A percentile compares a stretch with the other conserved stretches of the same genome.
These are phyloP conservation scores for Saturnispora gosingensis DNA, from an alignment of 805 yeast genomes.

Conservation along the genomic window DNA sequence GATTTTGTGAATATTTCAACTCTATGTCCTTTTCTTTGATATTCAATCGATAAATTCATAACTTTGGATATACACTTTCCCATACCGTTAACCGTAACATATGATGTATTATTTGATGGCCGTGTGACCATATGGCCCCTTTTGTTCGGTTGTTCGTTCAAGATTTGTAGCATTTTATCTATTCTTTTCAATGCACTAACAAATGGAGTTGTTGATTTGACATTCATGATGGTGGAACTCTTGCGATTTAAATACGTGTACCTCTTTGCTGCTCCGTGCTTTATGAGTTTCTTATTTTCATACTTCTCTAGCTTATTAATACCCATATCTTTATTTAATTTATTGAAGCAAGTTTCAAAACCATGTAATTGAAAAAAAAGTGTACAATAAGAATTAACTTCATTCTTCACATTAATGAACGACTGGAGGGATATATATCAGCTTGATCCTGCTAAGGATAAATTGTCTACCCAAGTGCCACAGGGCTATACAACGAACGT, in stretches of 20 bases:
- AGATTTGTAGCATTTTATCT: constrained; percentile 35
- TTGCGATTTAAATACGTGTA: constrained; percentile 32
- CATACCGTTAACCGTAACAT: constrained; percentile 60
- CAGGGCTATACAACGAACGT: neutral
- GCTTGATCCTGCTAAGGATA: neutral
- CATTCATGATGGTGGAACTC: constrained; percentile 39
- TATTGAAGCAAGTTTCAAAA: neutral
- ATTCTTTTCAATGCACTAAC: constrained; percentile 64
- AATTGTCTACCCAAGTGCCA: neutral
- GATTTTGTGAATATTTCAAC: constrained; percentile 59
- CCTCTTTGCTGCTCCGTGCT: constrained; percentile 44
- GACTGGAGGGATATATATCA: neutral
- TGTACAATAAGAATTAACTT: neutral
- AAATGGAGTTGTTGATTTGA: constrained; percentile 62
- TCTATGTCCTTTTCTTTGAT: constrained; percentile 40
- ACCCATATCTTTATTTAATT: neutral
- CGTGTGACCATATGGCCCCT: constrained; percentile 25
- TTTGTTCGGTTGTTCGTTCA: constrained; percentile 33
- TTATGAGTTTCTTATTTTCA: constrained; percentile 32
- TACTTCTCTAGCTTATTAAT: constrained; percentile 1
- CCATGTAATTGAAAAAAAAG: neutral
- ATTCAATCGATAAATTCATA: constrained; percentile 51
- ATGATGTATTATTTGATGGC: constrained; percentile 23
- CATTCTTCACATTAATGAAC: neutral
- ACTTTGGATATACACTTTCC: constrained; percentile 63